Evolutionary conservation across 805 yeast species (phyloP), one percentile per base, ranked within the genome.

Genomic region (Pichia insulana): DNA sequence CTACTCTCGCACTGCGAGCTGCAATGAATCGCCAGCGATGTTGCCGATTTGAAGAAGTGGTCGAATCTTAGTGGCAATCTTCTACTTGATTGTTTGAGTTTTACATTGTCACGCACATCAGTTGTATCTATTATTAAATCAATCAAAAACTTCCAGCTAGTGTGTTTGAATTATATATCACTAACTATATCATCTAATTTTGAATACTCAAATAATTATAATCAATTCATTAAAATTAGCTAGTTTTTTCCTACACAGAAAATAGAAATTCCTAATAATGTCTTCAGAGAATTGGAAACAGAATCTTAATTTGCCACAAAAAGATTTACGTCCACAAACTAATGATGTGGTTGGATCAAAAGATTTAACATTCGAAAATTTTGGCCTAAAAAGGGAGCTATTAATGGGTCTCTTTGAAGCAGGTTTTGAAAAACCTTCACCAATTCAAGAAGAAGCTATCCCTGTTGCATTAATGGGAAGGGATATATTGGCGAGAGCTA

Each of bases 391-490:
- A 63, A 79, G 98, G 65, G 96, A 92, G 59, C 72, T 92, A 46
- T 69, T 92, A 59, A 92, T 92, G 98, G 98, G 98, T 30, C 90
- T 92, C 51, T 92, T 89, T 62, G 98, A 92, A 65, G 97, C 97
- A 1, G 98, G 98, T 39, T 92, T 92, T 59, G 98, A 92, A 63
- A 87, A 84, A 58, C 98, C 98, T 6, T 85, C 96, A 26, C 98
- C 98, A 16, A 88, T 92, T 59, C 98, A 92, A 65, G 97, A 90
- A 65, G 97, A 89, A 62, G 78, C 95, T 7, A 92, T 92, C 44
- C 98, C 98, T 2, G 86, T 87, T 57, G 96, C 97, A 0, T 72
- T 92, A 36, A 82, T 92, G 43, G 97, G 97, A 40, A 80, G 96
- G 67, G 98, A 92, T 64, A 83, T 92, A 46, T 73, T 92, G 49